phyloP scores from a whole-genome alignment of 331 rosid species.

The Spiraea crenata region DNA sequence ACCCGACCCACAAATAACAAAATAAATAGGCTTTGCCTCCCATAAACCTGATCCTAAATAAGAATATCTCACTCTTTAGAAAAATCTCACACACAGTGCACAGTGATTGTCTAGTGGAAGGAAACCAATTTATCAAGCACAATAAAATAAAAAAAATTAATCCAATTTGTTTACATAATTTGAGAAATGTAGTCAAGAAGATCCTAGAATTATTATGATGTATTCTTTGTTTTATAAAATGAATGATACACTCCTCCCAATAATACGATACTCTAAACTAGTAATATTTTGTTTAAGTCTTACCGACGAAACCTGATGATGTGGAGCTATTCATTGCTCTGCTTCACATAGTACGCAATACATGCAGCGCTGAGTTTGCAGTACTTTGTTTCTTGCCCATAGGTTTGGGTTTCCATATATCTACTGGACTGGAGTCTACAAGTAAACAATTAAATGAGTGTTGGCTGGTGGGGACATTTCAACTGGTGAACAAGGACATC shows the following conservation, averaged over 20 bases:
- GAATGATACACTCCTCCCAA: too few relatives aligned
- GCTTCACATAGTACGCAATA: too few relatives aligned
- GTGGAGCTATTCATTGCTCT: too few relatives aligned
- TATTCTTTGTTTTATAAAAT: too few relatives aligned
- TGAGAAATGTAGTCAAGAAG: too few relatives aligned
- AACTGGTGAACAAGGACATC: conserved; percentile 9
- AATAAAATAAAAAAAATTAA: too few relatives aligned
- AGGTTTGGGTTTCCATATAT: neutral
- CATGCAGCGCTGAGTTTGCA: too few relatives aligned
- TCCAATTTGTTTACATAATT: too few relatives aligned
- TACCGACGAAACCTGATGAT: too few relatives aligned
- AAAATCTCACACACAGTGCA: neutral
- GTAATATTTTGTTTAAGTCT: too few relatives aligned
- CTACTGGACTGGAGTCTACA: neutral
- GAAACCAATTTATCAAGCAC: neutral
- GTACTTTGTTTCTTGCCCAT: neutral
- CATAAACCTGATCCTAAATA: neutral
- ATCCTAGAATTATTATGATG: too few relatives aligned
- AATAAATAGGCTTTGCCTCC: neutral
- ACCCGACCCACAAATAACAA: neutral
- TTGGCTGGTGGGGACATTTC: conserved; percentile 12
- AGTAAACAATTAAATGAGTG: conserved; percentile 9
- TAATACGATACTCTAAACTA: too few relatives aligned
- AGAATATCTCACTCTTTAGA: neutral
- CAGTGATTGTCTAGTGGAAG: neutral